A percentile compares a stretch with the other conserved stretches of the same genome.
phyloP scores from a whole-genome alignment of 148 eudicot species.

The Dysphania ambrosioides region DNA sequence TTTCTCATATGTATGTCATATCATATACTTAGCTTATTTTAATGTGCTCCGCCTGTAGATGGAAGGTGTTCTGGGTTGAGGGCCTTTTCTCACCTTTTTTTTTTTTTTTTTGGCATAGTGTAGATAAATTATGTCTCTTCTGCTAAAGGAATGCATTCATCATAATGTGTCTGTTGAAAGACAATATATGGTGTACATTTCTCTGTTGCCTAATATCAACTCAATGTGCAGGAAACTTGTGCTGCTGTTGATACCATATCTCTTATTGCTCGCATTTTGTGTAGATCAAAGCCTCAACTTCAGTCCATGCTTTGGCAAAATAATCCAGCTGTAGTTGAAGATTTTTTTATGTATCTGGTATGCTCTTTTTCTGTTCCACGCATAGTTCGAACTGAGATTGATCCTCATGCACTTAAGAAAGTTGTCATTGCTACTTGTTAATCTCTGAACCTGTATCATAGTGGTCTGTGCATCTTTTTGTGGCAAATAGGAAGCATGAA shows the following conservation, averaged over 20 bases:
- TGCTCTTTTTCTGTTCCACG: conserved; percentile 16
- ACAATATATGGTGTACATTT: not conserved
- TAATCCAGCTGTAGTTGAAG: conserved; percentile 75
- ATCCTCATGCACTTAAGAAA: not conserved
- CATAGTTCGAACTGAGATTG: conserved; percentile 4
- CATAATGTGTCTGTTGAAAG: not conserved
- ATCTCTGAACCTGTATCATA: not conserved
- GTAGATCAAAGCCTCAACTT: conserved; percentile 86
- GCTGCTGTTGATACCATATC: conserved; percentile 77
- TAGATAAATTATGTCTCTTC: not conserved
- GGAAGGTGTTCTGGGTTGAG: not conserved
- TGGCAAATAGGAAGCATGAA: not conserved
- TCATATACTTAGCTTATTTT: not conserved
- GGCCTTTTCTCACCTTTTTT: not conserved
- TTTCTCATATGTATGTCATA: not conserved
- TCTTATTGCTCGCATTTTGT: conserved; percentile 79
- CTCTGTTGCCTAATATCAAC: conserved; percentile 16
- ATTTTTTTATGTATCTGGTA: conserved; percentile 81
- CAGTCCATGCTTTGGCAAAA: conserved; percentile 76
- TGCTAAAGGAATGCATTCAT: not conserved
- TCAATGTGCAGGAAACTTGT: conserved; percentile 84
- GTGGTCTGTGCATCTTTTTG: not conserved
- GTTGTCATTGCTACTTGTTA: not conserved
- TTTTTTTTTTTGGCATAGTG: not conserved
- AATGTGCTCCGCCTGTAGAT: not conserved